A percentile compares a stretch with the other conserved stretches of the same genome.
These are phyloP conservation scores for Helianthus annuus DNA, from an alignment of 129 eudicot genomes.

Conservation along the genomic window HanXRQr2.0-SUNRISE NC_035436.2:191644687-191645186, in stretches of 20 bases:
- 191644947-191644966: background rate
- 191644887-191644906: conserved; percentile 20
- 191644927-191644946: background rate
- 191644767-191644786: conserved; percentile 3
- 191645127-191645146: conserved; percentile 22
- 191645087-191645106: conserved; percentile 6
- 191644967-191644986: background rate
- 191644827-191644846: conserved; percentile 47
- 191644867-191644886: background rate
- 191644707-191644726: conserved; percentile 72
- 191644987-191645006: background rate
- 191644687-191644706: conserved; percentile 44
- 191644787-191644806: conserved; percentile 15
- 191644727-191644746: conserved; percentile 62
- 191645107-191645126: conserved; percentile 16
- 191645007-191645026: background rate
- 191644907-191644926: conserved; percentile 20
- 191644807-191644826: conserved; percentile 38
- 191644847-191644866: conserved; percentile 10
- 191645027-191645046: background rate
- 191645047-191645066: background rate
- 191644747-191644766: conserved; percentile 29
- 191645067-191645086: conserved; percentile 5
- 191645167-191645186: conserved; percentile 11
- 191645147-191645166: background rate